These are phyloP conservation scores for Vararia minispora DNA, from an alignment of 768 basidiomycete species.

Conservation along the genomic window DNA sequence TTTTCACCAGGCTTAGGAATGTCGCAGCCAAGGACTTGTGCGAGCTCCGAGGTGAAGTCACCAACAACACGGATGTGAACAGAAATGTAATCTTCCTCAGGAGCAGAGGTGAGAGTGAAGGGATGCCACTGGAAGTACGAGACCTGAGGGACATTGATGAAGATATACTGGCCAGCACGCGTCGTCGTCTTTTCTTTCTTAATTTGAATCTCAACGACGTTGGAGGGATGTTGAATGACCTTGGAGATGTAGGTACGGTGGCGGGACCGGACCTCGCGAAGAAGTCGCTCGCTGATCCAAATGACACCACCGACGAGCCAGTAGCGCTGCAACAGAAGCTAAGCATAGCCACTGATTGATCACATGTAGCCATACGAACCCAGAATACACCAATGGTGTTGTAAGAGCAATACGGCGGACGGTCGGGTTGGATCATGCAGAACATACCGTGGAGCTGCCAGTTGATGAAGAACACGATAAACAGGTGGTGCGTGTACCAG, in stretches of 20 bases:
- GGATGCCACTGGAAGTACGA: slow-evolving; percentile 98
- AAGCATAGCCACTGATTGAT: neutral
- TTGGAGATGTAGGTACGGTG: slow-evolving; percentile 90
- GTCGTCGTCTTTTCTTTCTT: slow-evolving; percentile 87
- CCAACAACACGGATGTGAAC: slow-evolving; percentile 90
- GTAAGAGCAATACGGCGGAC: slow-evolving; percentile 77
- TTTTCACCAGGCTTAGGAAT: slow-evolving; percentile 47
- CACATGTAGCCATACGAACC: slow-evolving; percentile 35
- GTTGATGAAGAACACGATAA: slow-evolving; percentile 83
- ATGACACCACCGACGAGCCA: slow-evolving; percentile 83
- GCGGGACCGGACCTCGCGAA: slow-evolving; percentile 85
- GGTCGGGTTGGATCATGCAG: slow-evolving; percentile 92
- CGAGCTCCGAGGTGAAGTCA: slow-evolving; percentile 79
- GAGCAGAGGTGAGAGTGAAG: slow-evolving; percentile 90
- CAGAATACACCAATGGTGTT: slow-evolving; percentile 90
- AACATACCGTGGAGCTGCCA: slow-evolving; percentile 98
- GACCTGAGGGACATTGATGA: slow-evolving; percentile 82
- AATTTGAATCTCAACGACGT: slow-evolving; percentile 92
- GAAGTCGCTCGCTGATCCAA: slow-evolving; percentile 79
- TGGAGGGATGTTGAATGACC: slow-evolving; percentile 91
- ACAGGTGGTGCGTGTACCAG: slow-evolving; percentile 85
- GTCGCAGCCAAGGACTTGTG: slow-evolving; percentile 76
- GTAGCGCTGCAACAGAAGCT: slow-evolving; percentile 47
- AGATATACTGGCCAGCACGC: slow-evolving; percentile 88
- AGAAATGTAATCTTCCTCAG: slow-evolving; percentile 91